These are phyloP conservation scores for Boletus patriciae DNA, from an alignment of 768 basidiomycete genomes.

Conservation along the genomic window DNA sequence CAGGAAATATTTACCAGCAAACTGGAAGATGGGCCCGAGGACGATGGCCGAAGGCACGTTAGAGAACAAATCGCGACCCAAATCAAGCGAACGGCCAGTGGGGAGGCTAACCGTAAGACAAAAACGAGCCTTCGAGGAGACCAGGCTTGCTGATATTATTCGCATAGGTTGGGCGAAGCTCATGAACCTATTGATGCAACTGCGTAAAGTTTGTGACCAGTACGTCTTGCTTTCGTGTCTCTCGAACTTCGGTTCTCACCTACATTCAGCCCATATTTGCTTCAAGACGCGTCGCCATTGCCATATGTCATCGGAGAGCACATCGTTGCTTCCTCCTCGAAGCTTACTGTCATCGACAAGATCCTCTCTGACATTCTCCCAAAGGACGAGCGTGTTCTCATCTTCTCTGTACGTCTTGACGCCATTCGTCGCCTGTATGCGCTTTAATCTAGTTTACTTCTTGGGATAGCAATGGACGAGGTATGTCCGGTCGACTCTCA, in stretches of 20 bases:
- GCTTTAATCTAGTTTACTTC: conserved; percentile 7
- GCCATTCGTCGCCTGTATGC: background rate
- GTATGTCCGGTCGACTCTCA: conserved; percentile 26
- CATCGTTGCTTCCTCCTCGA: conserved; percentile 55
- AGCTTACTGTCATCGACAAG: conserved; percentile 59
- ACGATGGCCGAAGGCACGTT: conserved; percentile 42
- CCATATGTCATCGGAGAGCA: conserved; percentile 56
- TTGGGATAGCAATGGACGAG: conserved; percentile 55
- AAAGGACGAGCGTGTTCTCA: conserved; percentile 61
- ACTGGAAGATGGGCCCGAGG: conserved; percentile 27
- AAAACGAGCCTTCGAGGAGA: background rate
- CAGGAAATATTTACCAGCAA: conserved; percentile 45
- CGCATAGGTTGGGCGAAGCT: conserved; percentile 52
- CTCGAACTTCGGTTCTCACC: conserved; percentile 2
- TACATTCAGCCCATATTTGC: conserved; percentile 48
- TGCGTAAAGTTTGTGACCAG: conserved; percentile 73
- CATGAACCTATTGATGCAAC: conserved; percentile 71
- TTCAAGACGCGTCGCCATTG: conserved; percentile 48
- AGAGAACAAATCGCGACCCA: conserved; percentile 40
- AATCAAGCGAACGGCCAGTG: conserved; percentile 33
- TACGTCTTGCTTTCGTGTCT: conserved; percentile 27
- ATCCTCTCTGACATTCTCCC: conserved; percentile 54
- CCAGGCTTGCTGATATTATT: background rate
- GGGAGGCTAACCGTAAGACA: conserved; percentile 33
- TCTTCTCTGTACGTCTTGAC: conserved; percentile 56